A percentile compares a stretch with the other conserved stretches of the same genome.
Conservation (phyloP, 2,329 filamentous ascomycete species). For the Penicillium oxalicum region DNA sequence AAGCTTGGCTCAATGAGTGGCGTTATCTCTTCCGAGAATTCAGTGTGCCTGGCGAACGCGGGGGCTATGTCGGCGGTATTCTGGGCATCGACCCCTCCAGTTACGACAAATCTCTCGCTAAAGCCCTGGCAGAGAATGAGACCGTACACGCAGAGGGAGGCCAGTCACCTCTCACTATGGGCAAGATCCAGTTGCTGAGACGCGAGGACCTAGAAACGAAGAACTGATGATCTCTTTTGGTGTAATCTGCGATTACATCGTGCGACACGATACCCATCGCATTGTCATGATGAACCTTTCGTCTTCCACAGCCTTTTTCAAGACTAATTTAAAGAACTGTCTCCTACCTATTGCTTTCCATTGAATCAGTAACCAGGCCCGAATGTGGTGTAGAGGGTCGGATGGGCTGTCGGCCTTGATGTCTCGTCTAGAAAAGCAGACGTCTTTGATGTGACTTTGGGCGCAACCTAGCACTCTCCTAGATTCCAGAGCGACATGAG, state of each 20-base stretch:
- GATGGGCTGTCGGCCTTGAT: too few species aligned
- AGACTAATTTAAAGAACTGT: background rate
- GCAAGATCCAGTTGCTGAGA: conserved; percentile 43
- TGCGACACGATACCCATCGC: conserved; percentile 15
- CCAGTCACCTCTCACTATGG: conserved; percentile 30
- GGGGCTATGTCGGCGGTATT: conserved; percentile 63
- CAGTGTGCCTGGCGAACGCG: conserved; percentile 89
- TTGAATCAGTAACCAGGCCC: too few species aligned
- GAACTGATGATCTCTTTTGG: conserved; percentile 15
- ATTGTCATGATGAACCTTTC: conserved; percentile 6
- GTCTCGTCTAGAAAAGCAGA: too few species aligned
- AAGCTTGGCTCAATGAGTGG: conserved; percentile 90
- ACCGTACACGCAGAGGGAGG: conserved; percentile 19
- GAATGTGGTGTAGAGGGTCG: too few species aligned
- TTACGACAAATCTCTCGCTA: conserved; percentile 44
- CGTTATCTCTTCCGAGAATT: conserved; percentile 94
- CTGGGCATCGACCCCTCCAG: conserved; percentile 58
- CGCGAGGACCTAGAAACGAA: conserved; percentile 37
- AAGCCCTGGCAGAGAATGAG: conserved; percentile 20
- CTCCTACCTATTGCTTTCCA: background rate
- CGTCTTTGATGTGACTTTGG: too few species aligned
- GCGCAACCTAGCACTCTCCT: too few species aligned
- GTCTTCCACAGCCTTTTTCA: background rate
- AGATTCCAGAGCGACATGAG: too few species aligned
- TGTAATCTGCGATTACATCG: conserved; percentile 4